phyloP scores from a whole-genome alignment of 2,329 filamentous ascomycete species.

The Ophiostoma angusticollis region DNA sequence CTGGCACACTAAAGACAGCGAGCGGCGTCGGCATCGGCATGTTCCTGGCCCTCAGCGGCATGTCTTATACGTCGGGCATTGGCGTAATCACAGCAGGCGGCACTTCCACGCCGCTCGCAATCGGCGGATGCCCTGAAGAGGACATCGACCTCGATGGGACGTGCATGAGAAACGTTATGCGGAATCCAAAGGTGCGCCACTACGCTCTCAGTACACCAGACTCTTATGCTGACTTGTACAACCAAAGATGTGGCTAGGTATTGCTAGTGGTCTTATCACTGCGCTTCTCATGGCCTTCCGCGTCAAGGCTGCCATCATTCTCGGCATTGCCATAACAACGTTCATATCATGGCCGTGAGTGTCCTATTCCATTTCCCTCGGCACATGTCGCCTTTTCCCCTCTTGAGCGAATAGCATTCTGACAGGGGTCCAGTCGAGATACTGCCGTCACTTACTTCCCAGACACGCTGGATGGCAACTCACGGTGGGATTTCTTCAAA shows the following conservation, averaged over 20 bases:
- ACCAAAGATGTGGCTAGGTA: conserved; percentile 81
- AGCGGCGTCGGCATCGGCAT: conserved; percentile 53
- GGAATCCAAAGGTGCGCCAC: conserved; percentile 10
- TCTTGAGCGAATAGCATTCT: not conserved
- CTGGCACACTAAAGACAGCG: conserved; percentile 51
- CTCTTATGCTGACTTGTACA: too few relatives aligned
- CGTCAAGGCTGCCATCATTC: conserved; percentile 61
- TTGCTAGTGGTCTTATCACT: conserved; percentile 67
- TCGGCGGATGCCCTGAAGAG: conserved; percentile 58
- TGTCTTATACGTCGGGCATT: conserved; percentile 71
- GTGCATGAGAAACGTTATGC: conserved; percentile 6
- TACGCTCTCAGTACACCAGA: too few relatives aligned
- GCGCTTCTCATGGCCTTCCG: conserved; percentile 69
- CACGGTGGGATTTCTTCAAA: conserved; percentile 59
- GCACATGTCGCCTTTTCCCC: not conserved
- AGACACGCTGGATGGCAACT: conserved; percentile 48
- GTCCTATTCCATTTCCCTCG: not conserved
- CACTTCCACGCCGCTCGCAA: conserved; percentile 54
- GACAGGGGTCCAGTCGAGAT: conserved; percentile 14
- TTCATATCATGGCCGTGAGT: conserved; percentile 62
- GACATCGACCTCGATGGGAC: conserved; percentile 28
- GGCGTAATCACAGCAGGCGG: conserved; percentile 61
- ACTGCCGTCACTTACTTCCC: conserved; percentile 65
- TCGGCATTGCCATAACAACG: conserved; percentile 59
- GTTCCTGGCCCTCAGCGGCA: conserved; percentile 50